phyloP scores from a whole-genome alignment of 2,329 filamentous ascomycete species.

The Elsinoe batatas region DNA sequence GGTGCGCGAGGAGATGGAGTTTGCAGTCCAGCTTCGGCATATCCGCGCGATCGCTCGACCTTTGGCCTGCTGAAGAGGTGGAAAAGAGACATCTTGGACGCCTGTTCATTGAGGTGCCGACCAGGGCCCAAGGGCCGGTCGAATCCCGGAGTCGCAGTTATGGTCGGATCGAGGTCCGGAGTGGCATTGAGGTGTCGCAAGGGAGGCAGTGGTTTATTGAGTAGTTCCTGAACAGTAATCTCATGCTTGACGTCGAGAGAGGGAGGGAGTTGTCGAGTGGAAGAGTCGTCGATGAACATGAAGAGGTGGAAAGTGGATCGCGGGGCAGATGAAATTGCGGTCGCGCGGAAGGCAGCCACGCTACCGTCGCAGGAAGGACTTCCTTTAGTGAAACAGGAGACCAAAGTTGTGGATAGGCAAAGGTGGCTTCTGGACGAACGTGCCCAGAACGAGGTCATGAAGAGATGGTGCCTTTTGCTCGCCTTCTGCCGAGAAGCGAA shows the following conservation, averaged over 20 bases:
- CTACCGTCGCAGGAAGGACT: slow-evolving; percentile 11
- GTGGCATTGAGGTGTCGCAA: slow-evolving; percentile 10
- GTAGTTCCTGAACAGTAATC: neutral
- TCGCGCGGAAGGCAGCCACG: slow-evolving; percentile 11
- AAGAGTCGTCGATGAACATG: slow-evolving; percentile 12
- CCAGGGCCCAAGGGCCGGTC: slow-evolving; percentile 5
- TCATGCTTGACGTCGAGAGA: slow-evolving; percentile 9
- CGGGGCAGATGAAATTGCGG: slow-evolving; percentile 13
- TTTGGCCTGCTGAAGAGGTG: slow-evolving; percentile 41
- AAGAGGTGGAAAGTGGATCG: slow-evolving; percentile 10
- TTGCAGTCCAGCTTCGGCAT: slow-evolving; percentile 30
- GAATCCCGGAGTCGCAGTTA: slow-evolving; percentile 9
- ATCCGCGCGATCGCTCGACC: slow-evolving; percentile 38
- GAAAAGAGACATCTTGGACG: slow-evolving; percentile 40
- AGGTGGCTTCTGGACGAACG: neutral
- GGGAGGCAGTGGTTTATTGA: slow-evolving; percentile 15
- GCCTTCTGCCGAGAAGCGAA: slow-evolving; percentile 5
- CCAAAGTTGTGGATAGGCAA: neutral
- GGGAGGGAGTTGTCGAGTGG: neutral
- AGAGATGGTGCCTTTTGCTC: neutral
- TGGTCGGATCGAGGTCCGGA: slow-evolving; percentile 4
- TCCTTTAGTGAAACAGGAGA: slow-evolving; percentile 7
- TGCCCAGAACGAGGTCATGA: slow-evolving; percentile 1
- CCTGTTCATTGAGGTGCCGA: slow-evolving; percentile 9
- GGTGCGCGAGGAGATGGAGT: neutral